phyloP scores from a whole-genome alignment of 768 basidiomycete genomes.

The Hydnum rufescens region DNA sequence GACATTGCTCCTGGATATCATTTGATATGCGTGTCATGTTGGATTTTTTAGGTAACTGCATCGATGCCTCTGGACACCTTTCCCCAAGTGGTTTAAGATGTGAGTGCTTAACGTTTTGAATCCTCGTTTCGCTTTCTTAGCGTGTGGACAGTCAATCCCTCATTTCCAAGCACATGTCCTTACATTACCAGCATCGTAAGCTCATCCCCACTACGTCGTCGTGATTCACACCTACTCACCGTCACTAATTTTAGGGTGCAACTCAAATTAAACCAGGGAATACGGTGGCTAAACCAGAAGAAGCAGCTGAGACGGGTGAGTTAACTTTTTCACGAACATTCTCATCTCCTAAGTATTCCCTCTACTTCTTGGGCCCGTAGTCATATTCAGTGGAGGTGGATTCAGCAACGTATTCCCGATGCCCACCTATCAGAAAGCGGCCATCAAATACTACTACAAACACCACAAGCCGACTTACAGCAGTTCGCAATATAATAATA shows the following conservation, averaged over 20 bases:
- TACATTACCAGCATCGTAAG: too few relatives aligned
- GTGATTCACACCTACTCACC: too few relatives aligned
- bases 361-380: too few relatives aligned
- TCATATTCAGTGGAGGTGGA: slow-evolving; percentile 22
- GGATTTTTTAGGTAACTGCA: neutral
- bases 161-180: slow-evolving; percentile 27
- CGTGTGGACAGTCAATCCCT: slow-evolving; percentile 27
- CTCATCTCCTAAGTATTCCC: too few relatives aligned
- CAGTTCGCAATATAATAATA: slow-evolving; percentile 10
- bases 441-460: slow-evolving; percentile 8
- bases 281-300: slow-evolving; percentile 20
- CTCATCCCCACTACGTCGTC: too few relatives aligned
- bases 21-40: neutral
- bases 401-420: slow-evolving; percentile 27
- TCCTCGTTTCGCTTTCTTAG: neutral
- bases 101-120: neutral
- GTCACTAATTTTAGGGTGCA: too few relatives aligned
- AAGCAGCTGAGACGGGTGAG: slow-evolving; percentile 19
- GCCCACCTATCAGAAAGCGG: slow-evolving; percentile 17
- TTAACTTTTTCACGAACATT: too few relatives aligned
- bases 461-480: slow-evolving; percentile 10
- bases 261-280: slow-evolving; percentile 21
- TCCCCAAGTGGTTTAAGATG: neutral
- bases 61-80: neutral
- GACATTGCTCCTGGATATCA: neutral